Percentiles rank a stretch among this genome's conserved stretches.
Conservation (phyloP, 1,139 yeast genomes). For the Candida gigantensis region DNA sequence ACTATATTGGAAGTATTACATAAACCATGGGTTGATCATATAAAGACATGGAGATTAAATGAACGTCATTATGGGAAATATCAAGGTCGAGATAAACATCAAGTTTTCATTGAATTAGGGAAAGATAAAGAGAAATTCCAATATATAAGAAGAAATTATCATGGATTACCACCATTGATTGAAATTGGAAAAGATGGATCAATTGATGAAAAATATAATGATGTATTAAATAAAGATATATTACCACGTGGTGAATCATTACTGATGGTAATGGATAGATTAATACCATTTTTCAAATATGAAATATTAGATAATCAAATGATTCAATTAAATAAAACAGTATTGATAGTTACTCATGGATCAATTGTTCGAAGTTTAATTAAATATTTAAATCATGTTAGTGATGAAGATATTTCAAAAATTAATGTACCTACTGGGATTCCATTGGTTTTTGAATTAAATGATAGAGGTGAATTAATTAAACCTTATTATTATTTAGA, state of each 20-base stretch:
- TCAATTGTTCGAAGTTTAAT: slow-evolving; percentile 70
- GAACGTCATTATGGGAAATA: slow-evolving; percentile 79
- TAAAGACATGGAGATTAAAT: slow-evolving; percentile 68
- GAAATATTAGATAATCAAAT: slow-evolving; percentile 40
- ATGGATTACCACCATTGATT: slow-evolving; percentile 66
- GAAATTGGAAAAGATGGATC: slow-evolving; percentile 27
- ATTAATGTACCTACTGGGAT: slow-evolving; percentile 79
- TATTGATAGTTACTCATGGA: slow-evolving; percentile 74
- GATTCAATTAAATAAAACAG: slow-evolving; percentile 42
- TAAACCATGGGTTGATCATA: slow-evolving; percentile 48
- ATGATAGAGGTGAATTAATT: slow-evolving; percentile 44
- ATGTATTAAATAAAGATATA: slow-evolving; percentile 20
- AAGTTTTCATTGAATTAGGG: slow-evolving; percentile 56
- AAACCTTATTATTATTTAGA: slow-evolving; percentile 61
- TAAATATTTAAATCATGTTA: slow-evolving; percentile 55
- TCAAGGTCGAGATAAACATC: slow-evolving; percentile 64
- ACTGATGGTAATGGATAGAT: slow-evolving; percentile 61
- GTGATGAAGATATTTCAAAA: slow-evolving; percentile 62
- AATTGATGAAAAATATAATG: slow-evolving; percentile 50
- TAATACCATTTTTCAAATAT: slow-evolving; percentile 53
- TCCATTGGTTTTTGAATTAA: slow-evolving; percentile 61
- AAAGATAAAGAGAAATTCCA: slow-evolving; percentile 52
- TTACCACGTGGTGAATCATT: slow-evolving; percentile 73
- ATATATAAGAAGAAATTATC: slow-evolving; percentile 65
- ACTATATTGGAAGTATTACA: slow-evolving; percentile 53